Percentiles rank a stretch among this genome's conserved stretches.
Conservation (phyloP, 805 yeast species). For the Torulaspora indica region DNA sequence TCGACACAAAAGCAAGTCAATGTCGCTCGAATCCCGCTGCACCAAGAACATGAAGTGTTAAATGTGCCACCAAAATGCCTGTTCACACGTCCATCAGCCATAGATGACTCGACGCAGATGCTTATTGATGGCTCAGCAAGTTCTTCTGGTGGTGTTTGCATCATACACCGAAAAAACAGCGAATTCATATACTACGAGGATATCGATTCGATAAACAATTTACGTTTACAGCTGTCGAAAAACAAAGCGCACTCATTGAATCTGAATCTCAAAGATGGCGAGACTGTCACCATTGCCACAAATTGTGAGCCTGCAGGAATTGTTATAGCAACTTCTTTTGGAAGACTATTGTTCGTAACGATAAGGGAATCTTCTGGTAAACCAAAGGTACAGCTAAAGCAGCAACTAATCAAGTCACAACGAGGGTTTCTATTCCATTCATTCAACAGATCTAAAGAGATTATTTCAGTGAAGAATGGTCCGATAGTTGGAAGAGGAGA, state of each 20-base stretch:
- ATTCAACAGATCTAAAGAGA: slow-evolving; percentile 36
- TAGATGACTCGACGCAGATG: slow-evolving; percentile 42
- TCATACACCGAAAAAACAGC: slow-evolving; percentile 58
- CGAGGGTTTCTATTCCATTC: slow-evolving; percentile 36
- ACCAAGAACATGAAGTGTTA: slow-evolving; percentile 22
- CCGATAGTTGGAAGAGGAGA: slow-evolving; percentile 48
- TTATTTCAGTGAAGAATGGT: slow-evolving; percentile 57
- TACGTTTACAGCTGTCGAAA: slow-evolving; percentile 28
- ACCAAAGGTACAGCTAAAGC: slow-evolving; percentile 37
- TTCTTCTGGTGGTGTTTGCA: slow-evolving; percentile 63
- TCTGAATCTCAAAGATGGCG: slow-evolving; percentile 36
- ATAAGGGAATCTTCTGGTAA: slow-evolving; percentile 67
- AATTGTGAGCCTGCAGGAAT: slow-evolving; percentile 73
- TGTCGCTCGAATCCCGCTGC: slow-evolving; percentile 27
- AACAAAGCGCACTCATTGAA: slow-evolving; percentile 26
- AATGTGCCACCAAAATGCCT: slow-evolving; percentile 25
- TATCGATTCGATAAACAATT: slow-evolving; percentile 42
- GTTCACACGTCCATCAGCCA: slow-evolving; percentile 32
- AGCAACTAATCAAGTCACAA: slow-evolving; percentile 33
- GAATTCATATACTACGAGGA: slow-evolving; percentile 65
- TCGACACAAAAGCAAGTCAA: slow-evolving; percentile 56
- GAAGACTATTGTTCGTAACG: slow-evolving; percentile 57
- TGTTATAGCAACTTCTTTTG: slow-evolving; percentile 62
- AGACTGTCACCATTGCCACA: slow-evolving; percentile 51
- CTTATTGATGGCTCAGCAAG: slow-evolving; percentile 35